Base-by-base conservation (phyloP, 768 basidiomycete species). In the Lactarius vividus region DNA sequence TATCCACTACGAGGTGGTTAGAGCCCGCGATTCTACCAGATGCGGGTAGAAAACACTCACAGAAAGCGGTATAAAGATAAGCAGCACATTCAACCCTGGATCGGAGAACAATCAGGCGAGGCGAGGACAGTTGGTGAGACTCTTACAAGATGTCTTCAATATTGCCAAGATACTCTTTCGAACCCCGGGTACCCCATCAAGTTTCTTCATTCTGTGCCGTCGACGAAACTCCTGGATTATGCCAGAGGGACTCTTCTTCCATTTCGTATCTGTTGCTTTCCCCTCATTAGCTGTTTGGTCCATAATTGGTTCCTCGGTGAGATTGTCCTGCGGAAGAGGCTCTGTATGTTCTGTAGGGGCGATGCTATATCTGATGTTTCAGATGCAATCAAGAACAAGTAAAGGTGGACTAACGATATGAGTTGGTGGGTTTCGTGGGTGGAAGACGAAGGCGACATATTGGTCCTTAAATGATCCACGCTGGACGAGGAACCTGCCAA, bases 31-130 rank as follows among this genome's bases (percentile, higher is more conserved):
- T 57, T 57, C 52, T 3, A 49, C 10, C 61, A 52, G 28, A 52
- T 49, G 20, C 65, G 57, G 39, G 9, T 29, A 55, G 55, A 40
- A 10, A 20, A 11, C 5, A 73, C 82, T 57, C 74, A 84, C 90
- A 1, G 90, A 87, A 68, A 91, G 71, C 2, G 90, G 90, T 31
- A 92, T 91, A 72, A 82, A 91, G 10, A 88, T 69, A 0, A 91
- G 79, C 13, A 92, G 76, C n/a, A 90, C 13, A 70, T 92, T 92
- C 9, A 92, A 73, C 80, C 84, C 90, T 91, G 62, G 31, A 28
- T 2, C 18, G 44, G 54, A 70, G 15, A 64, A 60, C 35, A 15
- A 65, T 8, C 20, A 44, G 13, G 26, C 2, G 29, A 10, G 8
- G 11, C 23, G 23, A 40, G 52, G 13, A 20, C 16, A n/a, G 42